Conservation (phyloP, 2,329 filamentous ascomycete genomes). For the Zopfia rhizophila region DNA sequence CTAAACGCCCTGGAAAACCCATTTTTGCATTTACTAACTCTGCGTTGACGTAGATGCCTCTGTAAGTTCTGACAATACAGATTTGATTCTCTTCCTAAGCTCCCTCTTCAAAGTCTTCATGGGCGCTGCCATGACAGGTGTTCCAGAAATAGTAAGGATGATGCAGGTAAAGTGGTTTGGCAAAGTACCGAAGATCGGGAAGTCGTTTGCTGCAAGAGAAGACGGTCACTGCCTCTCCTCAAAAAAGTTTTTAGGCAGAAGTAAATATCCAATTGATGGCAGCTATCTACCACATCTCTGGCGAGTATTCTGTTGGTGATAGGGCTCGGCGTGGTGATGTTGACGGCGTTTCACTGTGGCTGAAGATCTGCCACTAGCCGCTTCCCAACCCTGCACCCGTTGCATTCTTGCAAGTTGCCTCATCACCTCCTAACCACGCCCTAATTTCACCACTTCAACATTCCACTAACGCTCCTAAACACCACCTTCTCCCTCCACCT, state of each 20-base stretch:
- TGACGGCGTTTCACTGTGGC: slow-evolving; percentile 12
- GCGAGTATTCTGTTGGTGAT: no score
- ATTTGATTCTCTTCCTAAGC: slow-evolving; percentile 76
- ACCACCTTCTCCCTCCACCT: slow-evolving; percentile 5
- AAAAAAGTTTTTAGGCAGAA: no score
- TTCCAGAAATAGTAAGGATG: slow-evolving; percentile 21
- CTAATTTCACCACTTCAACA: slow-evolving; percentile 18
- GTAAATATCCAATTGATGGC: no score
- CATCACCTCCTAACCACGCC: slow-evolving; percentile 22
- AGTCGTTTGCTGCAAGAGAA: no score
- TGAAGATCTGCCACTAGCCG: slow-evolving; percentile 40
- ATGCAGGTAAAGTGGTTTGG: no score
- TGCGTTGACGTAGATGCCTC: slow-evolving; percentile 72
- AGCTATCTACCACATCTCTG: no score
- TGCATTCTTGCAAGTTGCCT: slow-evolving; percentile 18
- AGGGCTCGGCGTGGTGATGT: no score
- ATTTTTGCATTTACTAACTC: slow-evolving; percentile 71
- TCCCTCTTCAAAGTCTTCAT: slow-evolving; percentile 78
- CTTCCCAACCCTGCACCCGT: slow-evolving; percentile 19
- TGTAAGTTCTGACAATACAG: slow-evolving; percentile 69
- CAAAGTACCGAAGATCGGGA: no score
- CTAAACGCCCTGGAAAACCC: background rate
- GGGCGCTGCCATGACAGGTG: slow-evolving; percentile 60
- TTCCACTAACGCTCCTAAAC: slow-evolving; percentile 14
- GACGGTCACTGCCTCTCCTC: no score